These are phyloP conservation scores for Malassezia equina DNA, from an alignment of 1,284 basidiomycete species.

Conservation along the genomic window DNA sequence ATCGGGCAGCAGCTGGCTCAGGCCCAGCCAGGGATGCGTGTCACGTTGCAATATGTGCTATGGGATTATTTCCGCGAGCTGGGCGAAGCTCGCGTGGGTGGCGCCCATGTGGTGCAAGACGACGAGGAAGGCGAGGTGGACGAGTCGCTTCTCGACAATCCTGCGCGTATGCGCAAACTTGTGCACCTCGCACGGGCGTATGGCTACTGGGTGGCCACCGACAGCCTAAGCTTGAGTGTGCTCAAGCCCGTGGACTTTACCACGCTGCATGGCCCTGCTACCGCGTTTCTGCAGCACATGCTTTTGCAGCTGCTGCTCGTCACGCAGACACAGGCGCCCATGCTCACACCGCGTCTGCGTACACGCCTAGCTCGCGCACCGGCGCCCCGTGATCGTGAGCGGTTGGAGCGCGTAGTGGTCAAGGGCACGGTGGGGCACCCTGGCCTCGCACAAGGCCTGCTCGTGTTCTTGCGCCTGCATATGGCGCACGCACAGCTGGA, in stretches of 20 bases:
- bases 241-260: constrained; percentile 51
- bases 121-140: constrained; percentile 51
- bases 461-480: constrained; percentile 27
- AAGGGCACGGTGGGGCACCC: constrained; percentile 25
- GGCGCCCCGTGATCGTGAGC: neutral
- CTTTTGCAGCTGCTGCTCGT: constrained; percentile 29
- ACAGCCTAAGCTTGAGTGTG: constrained; percentile 61
- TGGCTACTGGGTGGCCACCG: constrained; percentile 73
- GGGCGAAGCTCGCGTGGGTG: constrained; percentile 72
- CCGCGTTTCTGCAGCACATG: constrained; percentile 29
- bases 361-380: neutral
- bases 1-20: constrained; percentile 53
- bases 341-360: constrained; percentile 7
- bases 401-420: constrained; percentile 19
- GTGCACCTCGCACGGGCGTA: constrained; percentile 68
- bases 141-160: constrained; percentile 6
- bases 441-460: constrained; percentile 27
- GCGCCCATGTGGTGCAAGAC: constrained; percentile 59
- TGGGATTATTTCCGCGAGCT: constrained; percentile 95
- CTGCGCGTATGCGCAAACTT: constrained; percentile 48
- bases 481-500: constrained; percentile 13
- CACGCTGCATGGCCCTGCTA: constrained; percentile 16
- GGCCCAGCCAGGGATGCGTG: constrained; percentile 59
- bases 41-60: constrained; percentile 87
- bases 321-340: constrained; percentile 17